Base-by-base conservation (phyloP, 2,329 filamentous ascomycete genomes). In the Trichoderma sp. region DNA sequence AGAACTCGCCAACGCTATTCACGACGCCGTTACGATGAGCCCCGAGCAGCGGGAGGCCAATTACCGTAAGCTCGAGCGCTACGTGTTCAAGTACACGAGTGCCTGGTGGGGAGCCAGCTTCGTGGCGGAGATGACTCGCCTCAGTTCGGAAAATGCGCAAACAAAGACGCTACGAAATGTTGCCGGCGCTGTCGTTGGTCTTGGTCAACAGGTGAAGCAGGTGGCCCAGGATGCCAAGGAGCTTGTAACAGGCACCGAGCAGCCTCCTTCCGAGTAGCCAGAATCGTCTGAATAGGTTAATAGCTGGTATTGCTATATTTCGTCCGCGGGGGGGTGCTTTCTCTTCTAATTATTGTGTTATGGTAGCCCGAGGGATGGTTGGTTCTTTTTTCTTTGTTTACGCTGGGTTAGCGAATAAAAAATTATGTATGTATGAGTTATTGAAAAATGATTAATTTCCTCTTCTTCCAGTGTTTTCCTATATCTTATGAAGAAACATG, bases 61-160 rank as follows among this genome's bases (percentile, higher is more conserved):
- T 82, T 98, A 93, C 84, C 90, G 92, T 80, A 98, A 98, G 82
- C 86, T 99, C 72, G 93, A 96, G 80, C 93, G 93, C 83, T 98
- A 98, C 79, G 94, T 98, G 73, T 95, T 95, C 83, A 98, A 97
- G 84, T 98, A 98, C 83, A 99, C 96, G 1, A 97, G 93, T 80
- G 93, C 95, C 11, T 98, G 96, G 91, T 98, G 95, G 95, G 95
- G 95, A 30, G 90, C 95, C 80, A 95, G 92, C 75, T 98, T 98
- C 80, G 94, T 98, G 65, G 89, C 89, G 14, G 95, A 98, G 82
- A 87, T 98, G 81, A 87, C 83, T n/a, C 84, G 86, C 53, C 83
- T 89, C 47, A 83, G 80, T 62, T 76, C 81, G 15, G 82, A 82
- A 58, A 80, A 80, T 58, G 75, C 74, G 30, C 80, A 81, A 71